Evolutionary conservation across 2,329 filamentous ascomycete genomes (phyloP).

Genomic region (Xylaria sp.): DNA sequence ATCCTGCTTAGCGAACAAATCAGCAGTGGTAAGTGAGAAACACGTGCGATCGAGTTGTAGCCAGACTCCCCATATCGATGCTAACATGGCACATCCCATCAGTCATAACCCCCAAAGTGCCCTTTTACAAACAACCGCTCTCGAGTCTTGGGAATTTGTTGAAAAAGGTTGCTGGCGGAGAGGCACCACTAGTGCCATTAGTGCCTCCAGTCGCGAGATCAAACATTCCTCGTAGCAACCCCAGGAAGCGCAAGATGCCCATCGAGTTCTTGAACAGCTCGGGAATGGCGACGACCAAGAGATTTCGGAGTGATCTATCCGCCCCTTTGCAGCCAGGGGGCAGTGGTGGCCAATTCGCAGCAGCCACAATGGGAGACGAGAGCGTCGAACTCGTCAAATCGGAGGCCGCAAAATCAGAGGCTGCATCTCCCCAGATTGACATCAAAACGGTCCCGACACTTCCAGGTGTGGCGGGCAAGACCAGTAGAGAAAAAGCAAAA

Average conservation of each 20-base stretch:
- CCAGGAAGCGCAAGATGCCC: constrained; percentile 49
- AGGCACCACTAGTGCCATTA: constrained; percentile 38
- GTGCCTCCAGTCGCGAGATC: constrained; percentile 39
- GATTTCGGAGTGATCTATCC: constrained; percentile 30
- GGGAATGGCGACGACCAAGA: constrained; percentile 20
- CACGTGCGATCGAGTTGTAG: background rate
- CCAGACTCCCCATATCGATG: background rate
- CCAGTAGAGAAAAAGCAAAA: background rate
- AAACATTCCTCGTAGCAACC: constrained; percentile 45
- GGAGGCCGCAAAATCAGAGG: too few relatives aligned
- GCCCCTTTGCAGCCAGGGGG: constrained; percentile 27
- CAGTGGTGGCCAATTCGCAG: constrained; percentile 37
- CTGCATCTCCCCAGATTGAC: too few relatives aligned
- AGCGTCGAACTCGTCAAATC: too few relatives aligned
- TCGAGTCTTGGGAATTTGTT: constrained; percentile 27
- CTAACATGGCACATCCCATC: constrained; percentile 30
- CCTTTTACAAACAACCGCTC: constrained; percentile 32
- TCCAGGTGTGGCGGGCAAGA: background rate
- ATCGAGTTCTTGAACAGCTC: constrained; percentile 40
- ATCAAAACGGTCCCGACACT: too few relatives aligned
- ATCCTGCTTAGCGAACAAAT: constrained; percentile 44
- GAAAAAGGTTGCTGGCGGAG: constrained; percentile 17
- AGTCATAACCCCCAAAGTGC: constrained; percentile 41
- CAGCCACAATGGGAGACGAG: constrained; percentile 5
- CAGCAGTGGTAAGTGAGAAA: constrained; percentile 42